These are phyloP conservation scores for Cercospora sp. DNA, from an alignment of 2,329 filamentous ascomycete species.

Conservation along the genomic window DNA sequence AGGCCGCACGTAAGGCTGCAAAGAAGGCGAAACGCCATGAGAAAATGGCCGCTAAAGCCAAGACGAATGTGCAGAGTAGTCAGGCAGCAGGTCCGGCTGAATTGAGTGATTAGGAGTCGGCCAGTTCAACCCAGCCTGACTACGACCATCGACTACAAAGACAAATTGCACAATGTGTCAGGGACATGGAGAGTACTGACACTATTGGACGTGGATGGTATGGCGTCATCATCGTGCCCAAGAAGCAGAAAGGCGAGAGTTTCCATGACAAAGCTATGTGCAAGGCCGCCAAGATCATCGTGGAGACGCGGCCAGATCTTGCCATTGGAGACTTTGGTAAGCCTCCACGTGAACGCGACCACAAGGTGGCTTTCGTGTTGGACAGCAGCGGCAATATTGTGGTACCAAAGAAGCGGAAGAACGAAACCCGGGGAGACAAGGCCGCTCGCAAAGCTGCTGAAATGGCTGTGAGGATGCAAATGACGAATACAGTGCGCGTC, in stretches of 20 bases:
- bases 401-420: not conserved
- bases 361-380: not conserved
- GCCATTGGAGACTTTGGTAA: not conserved
- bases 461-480: not conserved
- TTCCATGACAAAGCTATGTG: not conserved
- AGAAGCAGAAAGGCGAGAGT: not conserved
- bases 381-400: not conserved
- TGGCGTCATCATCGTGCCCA: not conserved
- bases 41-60: slow-evolving; percentile 37
- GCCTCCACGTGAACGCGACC: not conserved
- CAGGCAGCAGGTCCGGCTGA: not conserved
- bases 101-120: not conserved
- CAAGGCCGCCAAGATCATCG: not conserved
- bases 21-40: slow-evolving; percentile 57
- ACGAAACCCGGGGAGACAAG: not conserved
- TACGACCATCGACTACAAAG: not conserved
- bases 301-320: not conserved
- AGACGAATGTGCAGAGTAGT: not conserved
- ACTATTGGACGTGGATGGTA: not conserved
- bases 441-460: slow-evolving; percentile 1
- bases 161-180: not conserved
- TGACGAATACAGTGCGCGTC: not conserved
- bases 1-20: slow-evolving; percentile 55
- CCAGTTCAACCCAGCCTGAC: not conserved
- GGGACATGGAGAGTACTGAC: not conserved